phyloP scores from a whole-genome alignment of 352 stramenopile species.

The Phytophthora syringae region DNA sequence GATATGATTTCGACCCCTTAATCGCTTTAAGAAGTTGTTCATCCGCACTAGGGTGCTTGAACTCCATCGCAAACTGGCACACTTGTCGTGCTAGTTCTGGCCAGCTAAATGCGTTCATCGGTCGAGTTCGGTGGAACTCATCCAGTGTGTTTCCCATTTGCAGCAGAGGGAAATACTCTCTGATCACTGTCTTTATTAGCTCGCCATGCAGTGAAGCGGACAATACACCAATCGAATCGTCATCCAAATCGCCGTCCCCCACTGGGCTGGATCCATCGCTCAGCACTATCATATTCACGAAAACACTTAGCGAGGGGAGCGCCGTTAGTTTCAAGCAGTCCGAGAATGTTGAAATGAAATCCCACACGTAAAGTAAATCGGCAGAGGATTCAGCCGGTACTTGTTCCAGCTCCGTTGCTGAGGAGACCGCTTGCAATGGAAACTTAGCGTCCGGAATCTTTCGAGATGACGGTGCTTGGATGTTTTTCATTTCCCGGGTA shows the following conservation, averaged over 20 bases:
- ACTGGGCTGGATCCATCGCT: slow-evolving; percentile 53
- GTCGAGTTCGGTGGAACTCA: slow-evolving; percentile 75
- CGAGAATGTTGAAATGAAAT: slow-evolving; percentile 78
- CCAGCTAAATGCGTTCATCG: slow-evolving; percentile 82
- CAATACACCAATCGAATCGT: slow-evolving; percentile 50
- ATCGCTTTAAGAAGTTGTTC: slow-evolving; percentile 79
- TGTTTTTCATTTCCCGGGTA: slow-evolving; percentile 17
- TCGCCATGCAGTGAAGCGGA: slow-evolving; percentile 63
- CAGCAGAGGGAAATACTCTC: slow-evolving; percentile 73
- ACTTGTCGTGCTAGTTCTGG: slow-evolving; percentile 81
- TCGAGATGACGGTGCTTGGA: background rate
- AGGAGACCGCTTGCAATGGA: slow-evolving; percentile 40
- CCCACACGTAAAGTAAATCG: slow-evolving; percentile 81
- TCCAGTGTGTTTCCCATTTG: slow-evolving; percentile 75
- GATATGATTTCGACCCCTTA: slow-evolving; percentile 76
- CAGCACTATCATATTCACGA: slow-evolving; percentile 59
- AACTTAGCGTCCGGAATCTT: slow-evolving; percentile 29
- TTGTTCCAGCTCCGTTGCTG: slow-evolving; percentile 43
- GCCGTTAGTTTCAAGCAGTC: slow-evolving; percentile 60
- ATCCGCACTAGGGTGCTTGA: slow-evolving; percentile 70
- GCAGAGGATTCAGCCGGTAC: slow-evolving; percentile 50
- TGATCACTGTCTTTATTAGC: slow-evolving; percentile 56
- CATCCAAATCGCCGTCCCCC: slow-evolving; percentile 56
- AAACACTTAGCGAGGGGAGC: slow-evolving; percentile 58
- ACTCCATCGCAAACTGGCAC: slow-evolving; percentile 76